phyloP scores from a whole-genome alignment of 257 asterid species.

The Lycium ferocissimum region DNA sequence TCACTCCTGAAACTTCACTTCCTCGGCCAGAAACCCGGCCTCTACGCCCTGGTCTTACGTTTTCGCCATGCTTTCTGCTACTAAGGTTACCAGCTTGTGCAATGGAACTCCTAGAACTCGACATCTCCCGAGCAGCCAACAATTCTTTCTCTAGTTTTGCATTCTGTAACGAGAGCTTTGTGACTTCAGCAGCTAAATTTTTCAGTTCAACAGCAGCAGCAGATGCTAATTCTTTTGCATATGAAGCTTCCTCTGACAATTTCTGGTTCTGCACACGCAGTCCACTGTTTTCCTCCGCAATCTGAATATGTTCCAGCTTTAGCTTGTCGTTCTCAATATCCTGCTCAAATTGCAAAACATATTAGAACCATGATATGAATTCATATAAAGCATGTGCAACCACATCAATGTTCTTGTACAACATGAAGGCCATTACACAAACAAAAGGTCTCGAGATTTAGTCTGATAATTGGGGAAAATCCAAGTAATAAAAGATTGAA shows the following conservation, averaged over 20 bases:
- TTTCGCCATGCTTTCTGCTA: slow-evolving; percentile 67
- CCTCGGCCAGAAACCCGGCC: slow-evolving; percentile 61
- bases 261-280: slow-evolving; percentile 83
- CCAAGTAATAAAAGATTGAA: not conserved
- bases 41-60: slow-evolving; percentile 58
- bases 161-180: slow-evolving; percentile 83
- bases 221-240: slow-evolving; percentile 97
- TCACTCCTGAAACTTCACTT: slow-evolving; percentile 60
- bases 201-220: slow-evolving; percentile 98
- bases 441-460: not conserved
- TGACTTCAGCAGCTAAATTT: slow-evolving; percentile 92
- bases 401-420: slow-evolving; percentile 11
- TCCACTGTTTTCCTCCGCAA: slow-evolving; percentile 87
- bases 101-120: slow-evolving; percentile 57
- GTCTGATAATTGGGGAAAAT: not conserved
- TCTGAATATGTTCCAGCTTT: slow-evolving; percentile 76
- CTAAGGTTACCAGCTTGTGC: slow-evolving; percentile 49
- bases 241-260: slow-evolving; percentile 91
- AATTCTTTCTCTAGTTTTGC: slow-evolving; percentile 84
- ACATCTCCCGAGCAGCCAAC: slow-evolving; percentile 62
- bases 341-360: slow-evolving; percentile 48
- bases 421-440: slow-evolving; percentile 5
- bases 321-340: slow-evolving; percentile 86
- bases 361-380: slow-evolving; percentile 23
- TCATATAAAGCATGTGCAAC: slow-evolving; percentile 9